Conservation (phyloP, 1,139 yeast species). For the Scheffersomyces stambukii region DNA sequence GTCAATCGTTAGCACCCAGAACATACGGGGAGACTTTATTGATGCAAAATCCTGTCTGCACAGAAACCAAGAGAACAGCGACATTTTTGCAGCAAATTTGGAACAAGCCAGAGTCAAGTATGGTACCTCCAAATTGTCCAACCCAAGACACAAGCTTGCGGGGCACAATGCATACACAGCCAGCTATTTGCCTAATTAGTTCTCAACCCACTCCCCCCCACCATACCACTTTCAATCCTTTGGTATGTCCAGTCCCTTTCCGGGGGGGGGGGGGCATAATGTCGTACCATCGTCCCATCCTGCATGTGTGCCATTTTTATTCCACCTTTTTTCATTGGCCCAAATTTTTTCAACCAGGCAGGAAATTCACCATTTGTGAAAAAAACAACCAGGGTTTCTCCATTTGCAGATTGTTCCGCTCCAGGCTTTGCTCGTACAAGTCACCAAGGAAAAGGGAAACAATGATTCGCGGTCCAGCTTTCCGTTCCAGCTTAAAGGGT, state of each 20-base stretch:
- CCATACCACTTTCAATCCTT: not conserved
- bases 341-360: too few species aligned
- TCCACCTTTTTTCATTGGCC: too few species aligned
- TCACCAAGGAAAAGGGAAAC: constrained; percentile 1
- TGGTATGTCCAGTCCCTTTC: not conserved
- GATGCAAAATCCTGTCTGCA: constrained; percentile 7
- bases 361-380: too few species aligned
- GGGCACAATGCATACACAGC: not conserved
- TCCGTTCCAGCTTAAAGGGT: constrained; percentile 24
- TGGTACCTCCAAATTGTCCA: not conserved
- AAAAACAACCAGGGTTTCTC: too few species aligned
- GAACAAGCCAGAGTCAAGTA: constrained; percentile 9
- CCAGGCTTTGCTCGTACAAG: too few species aligned
- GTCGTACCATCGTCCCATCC: too few species aligned
- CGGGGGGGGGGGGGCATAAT: too few species aligned
- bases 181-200: too few species aligned
- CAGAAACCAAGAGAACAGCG: constrained; percentile 10
- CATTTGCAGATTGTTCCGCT: too few species aligned
- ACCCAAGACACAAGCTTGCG: not conserved
- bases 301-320: too few species aligned
- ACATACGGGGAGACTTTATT: constrained; percentile 13
- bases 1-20: constrained; percentile 8
- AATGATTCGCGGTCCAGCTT: constrained; percentile 38
- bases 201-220: not conserved
- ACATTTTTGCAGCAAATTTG: constrained; percentile 11